phyloP scores from a whole-genome alignment of 768 basidiomycete species.

The Paxillus involutus region DNA sequence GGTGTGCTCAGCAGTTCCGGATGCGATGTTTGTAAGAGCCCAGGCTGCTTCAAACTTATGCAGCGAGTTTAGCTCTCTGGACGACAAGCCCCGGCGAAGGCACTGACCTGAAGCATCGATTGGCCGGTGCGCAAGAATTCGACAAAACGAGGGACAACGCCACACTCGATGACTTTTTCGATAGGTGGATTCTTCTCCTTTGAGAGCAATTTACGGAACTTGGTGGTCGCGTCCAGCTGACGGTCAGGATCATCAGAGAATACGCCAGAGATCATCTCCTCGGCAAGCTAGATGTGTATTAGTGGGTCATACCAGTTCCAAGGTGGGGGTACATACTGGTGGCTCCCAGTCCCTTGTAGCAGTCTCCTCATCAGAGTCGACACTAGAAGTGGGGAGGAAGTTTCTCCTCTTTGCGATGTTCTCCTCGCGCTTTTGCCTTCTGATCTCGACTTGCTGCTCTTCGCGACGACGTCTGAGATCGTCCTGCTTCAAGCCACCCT shows the following conservation, averaged over 20 bases:
- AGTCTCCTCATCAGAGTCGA: constrained; percentile 93
- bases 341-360: constrained; percentile 70
- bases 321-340: constrained; percentile 48
- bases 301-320: constrained; percentile 2
- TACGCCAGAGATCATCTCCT: constrained; percentile 91
- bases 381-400: constrained; percentile 70
- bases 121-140: constrained; percentile 83
- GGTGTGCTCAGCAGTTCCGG: constrained; percentile 97
- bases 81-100: constrained; percentile 7
- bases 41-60: constrained; percentile 93
- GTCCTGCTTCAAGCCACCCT: constrained; percentile 85
- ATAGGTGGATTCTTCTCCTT: constrained; percentile 99
- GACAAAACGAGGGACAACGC: constrained; percentile 96
- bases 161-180: constrained; percentile 96
- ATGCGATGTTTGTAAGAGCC: constrained; percentile 97
- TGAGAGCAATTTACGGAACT: constrained; percentile 96
- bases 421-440: constrained; percentile 97
- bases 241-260: constrained; percentile 90
- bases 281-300: constrained; percentile 56
- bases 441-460: constrained; percentile 98
- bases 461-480: constrained; percentile 96
- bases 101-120: constrained; percentile 78
- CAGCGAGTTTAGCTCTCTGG: constrained; percentile 4
- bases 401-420: constrained; percentile 98
- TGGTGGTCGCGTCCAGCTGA: constrained; percentile 96